Base-by-base conservation (phyloP, 306 rosid genomes). In the Acacia crassicarpa region DNA sequence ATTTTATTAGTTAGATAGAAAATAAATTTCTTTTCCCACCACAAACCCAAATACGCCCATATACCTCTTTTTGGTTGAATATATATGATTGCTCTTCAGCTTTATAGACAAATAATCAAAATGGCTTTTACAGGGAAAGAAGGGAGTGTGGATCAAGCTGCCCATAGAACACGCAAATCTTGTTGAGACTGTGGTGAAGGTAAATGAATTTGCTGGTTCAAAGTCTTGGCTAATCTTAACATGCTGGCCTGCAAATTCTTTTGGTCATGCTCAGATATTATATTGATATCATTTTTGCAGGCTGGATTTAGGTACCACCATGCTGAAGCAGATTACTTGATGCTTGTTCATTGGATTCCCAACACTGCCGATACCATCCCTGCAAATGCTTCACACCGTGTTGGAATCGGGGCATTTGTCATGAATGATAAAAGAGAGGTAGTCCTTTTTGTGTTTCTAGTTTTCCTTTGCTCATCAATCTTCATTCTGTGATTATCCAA, bases 251-350 rank as follows among this genome's bases (percentile, higher is more conserved):
- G 46, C 44, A 25, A 23, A 46, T 25, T 54, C 23, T n/a, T 70
- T 33, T 62, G 7, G 16, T 10, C 22, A 68, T 38, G 30, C 38
- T 41, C 32, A 4, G 44, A 41, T 67, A 32, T 44, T 20, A 6
- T 51, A 63, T 6, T 76, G 30, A 35, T 3, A 4, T 7, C 25
- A 2, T 58, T 75, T 75, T 68, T 84, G 53, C 85, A 94, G 98
- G 95, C 90, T 81, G 98, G 98, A 76, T 94, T 93, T 75, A 78
- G 78, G 68, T 95, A 88, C 80, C 98, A 95, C 81, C 97, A 95
- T 87, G 97, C 98, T 20, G 98, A 95, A 78, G 70, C 91, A 53
- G 89, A 93, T 75, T 90, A 95, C 87, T 30, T 95, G 77, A 95
- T 95, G 97, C 94, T 95, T 33, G 97, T 87, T 6, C 4, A 44